These are phyloP conservation scores for Alternaria ethzedia DNA, from an alignment of 2,329 filamentous ascomycete species.

Conservation along the genomic window DNA sequence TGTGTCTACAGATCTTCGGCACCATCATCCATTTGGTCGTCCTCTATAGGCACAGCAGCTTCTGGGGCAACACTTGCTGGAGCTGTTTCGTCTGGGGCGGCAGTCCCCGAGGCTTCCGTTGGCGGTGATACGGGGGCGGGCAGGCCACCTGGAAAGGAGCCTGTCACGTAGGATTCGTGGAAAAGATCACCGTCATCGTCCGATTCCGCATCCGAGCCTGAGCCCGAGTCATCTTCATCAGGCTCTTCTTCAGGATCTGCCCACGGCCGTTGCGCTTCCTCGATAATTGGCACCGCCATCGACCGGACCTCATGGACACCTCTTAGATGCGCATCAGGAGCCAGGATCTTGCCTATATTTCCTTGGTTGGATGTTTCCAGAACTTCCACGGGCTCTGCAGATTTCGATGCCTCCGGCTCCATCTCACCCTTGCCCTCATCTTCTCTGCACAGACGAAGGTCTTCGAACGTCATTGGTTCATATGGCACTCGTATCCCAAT, in stretches of 20 bases:
- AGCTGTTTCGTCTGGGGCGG: not conserved
- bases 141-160: not conserved
- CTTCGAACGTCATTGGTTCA: constrained; percentile 4
- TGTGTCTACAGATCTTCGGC: not conserved
- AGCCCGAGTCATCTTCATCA: not conserved
- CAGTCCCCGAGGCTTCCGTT: not conserved
- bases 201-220: not conserved
- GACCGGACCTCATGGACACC: too few species aligned
- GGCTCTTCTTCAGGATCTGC: not conserved
- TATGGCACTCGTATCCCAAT: constrained; percentile 10
- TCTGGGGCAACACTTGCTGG: not conserved
- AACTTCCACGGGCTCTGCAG: too few species aligned
- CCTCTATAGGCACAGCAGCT: not conserved
- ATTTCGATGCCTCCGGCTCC: too few species aligned
- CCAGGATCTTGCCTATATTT: too few species aligned
- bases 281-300: not conserved
- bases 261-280: not conserved
- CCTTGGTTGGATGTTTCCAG: too few species aligned
- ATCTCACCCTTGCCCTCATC: too few species aligned
- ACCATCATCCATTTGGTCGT: not conserved
- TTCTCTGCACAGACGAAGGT: not conserved
- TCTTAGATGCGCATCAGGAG: too few species aligned
- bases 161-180: not conserved
- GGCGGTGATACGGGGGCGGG: not conserved
- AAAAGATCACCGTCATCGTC: not conserved